phyloP scores from a whole-genome alignment of 1,284 basidiomycete species.

The Agroathelia rolfsii region DNA sequence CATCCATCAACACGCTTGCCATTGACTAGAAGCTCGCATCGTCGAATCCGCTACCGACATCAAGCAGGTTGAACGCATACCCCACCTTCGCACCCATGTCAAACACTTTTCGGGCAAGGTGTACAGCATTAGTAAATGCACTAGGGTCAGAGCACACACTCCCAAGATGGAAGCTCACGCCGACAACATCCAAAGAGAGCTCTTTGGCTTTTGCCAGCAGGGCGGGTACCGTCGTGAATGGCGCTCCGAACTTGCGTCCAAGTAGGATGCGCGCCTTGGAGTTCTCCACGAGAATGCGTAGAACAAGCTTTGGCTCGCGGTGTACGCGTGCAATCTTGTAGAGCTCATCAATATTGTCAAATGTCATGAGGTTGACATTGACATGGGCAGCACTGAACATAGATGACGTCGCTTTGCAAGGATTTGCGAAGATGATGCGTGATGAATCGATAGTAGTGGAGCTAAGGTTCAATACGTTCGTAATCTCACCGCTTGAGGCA shows the following conservation, averaged over 20 bases:
- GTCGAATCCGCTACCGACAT: slow-evolving; percentile 73
- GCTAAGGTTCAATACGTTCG: slow-evolving; percentile 47
- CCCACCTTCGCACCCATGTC: slow-evolving; percentile 59
- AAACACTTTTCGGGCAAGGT: slow-evolving; percentile 55
- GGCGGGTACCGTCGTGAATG: slow-evolving; percentile 53
- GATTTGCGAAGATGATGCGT: slow-evolving; percentile 75
- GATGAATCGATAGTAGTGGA: slow-evolving; percentile 37
- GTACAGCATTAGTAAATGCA: slow-evolving; percentile 61
- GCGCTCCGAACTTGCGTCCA: slow-evolving; percentile 73
- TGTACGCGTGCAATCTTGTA: slow-evolving; percentile 62
- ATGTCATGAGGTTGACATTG: slow-evolving; percentile 67
- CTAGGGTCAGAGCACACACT: slow-evolving; percentile 65
- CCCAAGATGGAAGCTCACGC: slow-evolving; percentile 74
- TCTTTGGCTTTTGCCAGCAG: slow-evolving; percentile 51
- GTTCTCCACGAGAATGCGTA: slow-evolving; percentile 73
- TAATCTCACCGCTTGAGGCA: slow-evolving; percentile 67
- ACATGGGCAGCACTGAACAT: slow-evolving; percentile 52
- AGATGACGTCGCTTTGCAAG: slow-evolving; percentile 72
- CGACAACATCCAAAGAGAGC: slow-evolving; percentile 59
- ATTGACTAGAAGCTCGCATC: slow-evolving; percentile 60
- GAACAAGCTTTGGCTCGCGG: slow-evolving; percentile 57
- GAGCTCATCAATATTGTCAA: slow-evolving; percentile 74
- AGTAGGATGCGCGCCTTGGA: slow-evolving; percentile 66
- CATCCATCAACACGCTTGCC: slow-evolving; percentile 43
- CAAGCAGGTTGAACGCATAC: slow-evolving; percentile 56